Percentiles rank a stretch among this genome's conserved stretches.
These are phyloP conservation scores for Metarhizium rileyi DNA, from an alignment of 2,329 filamentous ascomycete species.

Conservation along the genomic window DNA sequence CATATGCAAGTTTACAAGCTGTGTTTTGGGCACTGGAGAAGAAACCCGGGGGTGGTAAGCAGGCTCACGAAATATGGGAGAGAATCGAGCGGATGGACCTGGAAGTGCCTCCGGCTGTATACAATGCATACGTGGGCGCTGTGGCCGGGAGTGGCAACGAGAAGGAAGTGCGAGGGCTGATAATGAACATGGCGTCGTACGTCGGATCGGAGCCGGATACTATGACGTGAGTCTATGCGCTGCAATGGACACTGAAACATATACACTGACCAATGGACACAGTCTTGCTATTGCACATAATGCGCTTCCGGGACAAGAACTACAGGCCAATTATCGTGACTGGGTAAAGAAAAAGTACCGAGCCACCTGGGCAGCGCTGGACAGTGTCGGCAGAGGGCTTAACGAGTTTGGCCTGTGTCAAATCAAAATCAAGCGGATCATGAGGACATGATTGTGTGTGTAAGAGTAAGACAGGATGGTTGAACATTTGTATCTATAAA, in stretches of 20 bases:
- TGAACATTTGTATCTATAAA: conserved; percentile 21
- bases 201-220: conserved; percentile 58
- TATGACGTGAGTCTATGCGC: conserved; percentile 53
- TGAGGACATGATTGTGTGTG: conserved; percentile 35
- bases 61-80: conserved; percentile 59
- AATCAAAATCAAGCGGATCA: conserved; percentile 39
- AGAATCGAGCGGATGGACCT: conserved; percentile 67
- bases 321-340: conserved; percentile 59
- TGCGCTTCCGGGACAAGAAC: conserved; percentile 52
- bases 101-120: conserved; percentile 63
- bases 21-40: conserved; percentile 71
- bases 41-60: conserved; percentile 44
- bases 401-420: conserved; percentile 34
- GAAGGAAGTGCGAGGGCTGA: conserved; percentile 54
- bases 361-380: conserved; percentile 57
- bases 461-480: conserved; percentile 15
- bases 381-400: conserved; percentile 38
- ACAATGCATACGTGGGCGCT: conserved; percentile 67
- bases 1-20: conserved; percentile 68
- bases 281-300: conserved; percentile 73
- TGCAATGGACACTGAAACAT: background rate
- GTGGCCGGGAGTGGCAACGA: conserved; percentile 64
- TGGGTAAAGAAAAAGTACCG: conserved; percentile 66
- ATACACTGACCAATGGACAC: background rate
- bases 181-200: conserved; percentile 57